phyloP scores from a whole-genome alignment of 2,329 filamentous ascomycete genomes.

The Annulohypoxylon truncatum region DNA sequence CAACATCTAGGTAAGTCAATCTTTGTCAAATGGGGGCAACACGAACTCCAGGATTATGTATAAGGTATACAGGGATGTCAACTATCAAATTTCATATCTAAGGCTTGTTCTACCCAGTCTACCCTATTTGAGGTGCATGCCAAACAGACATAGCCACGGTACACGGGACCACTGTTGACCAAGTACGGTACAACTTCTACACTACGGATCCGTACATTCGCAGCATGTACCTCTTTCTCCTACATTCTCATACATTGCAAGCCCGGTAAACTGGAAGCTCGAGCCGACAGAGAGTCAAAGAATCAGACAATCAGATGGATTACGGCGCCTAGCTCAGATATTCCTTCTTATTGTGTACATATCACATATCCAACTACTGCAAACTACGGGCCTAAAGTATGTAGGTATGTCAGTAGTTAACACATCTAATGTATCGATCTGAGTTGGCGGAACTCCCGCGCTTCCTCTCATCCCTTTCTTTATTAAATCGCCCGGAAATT shows the following conservation, averaged over 20 bases:
- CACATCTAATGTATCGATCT: conserved; percentile 17
- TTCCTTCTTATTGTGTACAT: not conserved
- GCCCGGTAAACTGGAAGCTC: conserved; percentile 26
- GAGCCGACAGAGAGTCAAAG: conserved; percentile 31
- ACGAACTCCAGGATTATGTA: conserved; percentile 30
- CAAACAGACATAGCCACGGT: conserved; percentile 42
- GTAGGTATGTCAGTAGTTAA: conserved; percentile 1
- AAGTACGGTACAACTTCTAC: conserved; percentile 22
- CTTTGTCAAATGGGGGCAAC: conserved; percentile 19
- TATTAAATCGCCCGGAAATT: conserved; percentile 7
- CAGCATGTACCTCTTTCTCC: not conserved
- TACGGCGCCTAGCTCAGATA: conserved; percentile 26
- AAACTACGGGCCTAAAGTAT: not conserved
- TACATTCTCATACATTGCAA: not conserved
- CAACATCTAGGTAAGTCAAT: conserved; percentile 18
- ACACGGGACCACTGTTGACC: conserved; percentile 33
- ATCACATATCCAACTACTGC: not conserved
- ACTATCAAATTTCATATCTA: conserved; percentile 33
- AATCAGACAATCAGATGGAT: conserved; percentile 21
- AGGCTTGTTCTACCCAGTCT: not conserved
- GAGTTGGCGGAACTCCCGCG: conserved; percentile 34
- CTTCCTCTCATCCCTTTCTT: conserved; percentile 31
- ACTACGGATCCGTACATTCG: not conserved
- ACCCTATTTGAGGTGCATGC: conserved; percentile 32
- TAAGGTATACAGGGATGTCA: conserved; percentile 36